A percentile compares a stretch with the other conserved stretches of the same genome.
phyloP scores from a whole-genome alignment of 306 rosid genomes.

The Betula pendula region DNA sequence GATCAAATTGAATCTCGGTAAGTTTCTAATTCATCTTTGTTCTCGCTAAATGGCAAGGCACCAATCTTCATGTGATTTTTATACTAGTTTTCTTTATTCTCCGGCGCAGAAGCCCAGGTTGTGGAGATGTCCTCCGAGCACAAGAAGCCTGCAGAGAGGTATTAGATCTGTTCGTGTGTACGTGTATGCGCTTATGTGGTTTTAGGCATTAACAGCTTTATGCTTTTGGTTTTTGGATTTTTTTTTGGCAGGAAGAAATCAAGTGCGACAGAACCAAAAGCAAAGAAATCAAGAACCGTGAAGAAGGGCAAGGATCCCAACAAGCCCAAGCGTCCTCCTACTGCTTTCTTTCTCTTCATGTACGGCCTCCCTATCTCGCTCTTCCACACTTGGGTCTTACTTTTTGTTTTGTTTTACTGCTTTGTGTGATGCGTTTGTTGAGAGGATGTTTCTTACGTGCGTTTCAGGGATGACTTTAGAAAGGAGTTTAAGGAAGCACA shows the following conservation, averaged over 20 bases:
- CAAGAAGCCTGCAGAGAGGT: conserved; percentile 56
- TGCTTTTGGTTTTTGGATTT: not conserved
- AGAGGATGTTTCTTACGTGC: not conserved
- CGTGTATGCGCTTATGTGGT: not conserved
- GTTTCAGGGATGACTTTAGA: conserved; percentile 73
- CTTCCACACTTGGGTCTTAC: not conserved
- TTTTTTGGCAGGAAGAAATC: conserved; percentile 54
- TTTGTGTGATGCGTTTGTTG: not conserved
- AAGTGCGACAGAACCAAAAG: conserved; percentile 50
- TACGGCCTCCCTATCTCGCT: no score
- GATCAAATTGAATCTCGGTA: conserved; percentile 73
- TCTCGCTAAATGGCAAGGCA: not conserved
- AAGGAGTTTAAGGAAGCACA: conserved; percentile 66
- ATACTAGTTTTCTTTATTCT: not conserved
- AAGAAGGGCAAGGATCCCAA: conserved; percentile 69
- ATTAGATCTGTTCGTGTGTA: not conserved
- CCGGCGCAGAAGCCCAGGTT: conserved; percentile 57
- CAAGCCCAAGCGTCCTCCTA: conserved; percentile 77
- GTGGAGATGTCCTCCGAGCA: conserved; percentile 57
- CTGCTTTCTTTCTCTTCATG: conserved; percentile 59
- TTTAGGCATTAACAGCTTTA: not conserved
- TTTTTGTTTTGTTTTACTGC: not conserved
- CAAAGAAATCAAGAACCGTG: conserved; percentile 50
- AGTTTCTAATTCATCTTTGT: not conserved
- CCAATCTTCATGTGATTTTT: not conserved